These are phyloP conservation scores for Boletellus deceptivus DNA, from an alignment of 1,284 basidiomycete genomes.

Conservation along the genomic window DNA sequence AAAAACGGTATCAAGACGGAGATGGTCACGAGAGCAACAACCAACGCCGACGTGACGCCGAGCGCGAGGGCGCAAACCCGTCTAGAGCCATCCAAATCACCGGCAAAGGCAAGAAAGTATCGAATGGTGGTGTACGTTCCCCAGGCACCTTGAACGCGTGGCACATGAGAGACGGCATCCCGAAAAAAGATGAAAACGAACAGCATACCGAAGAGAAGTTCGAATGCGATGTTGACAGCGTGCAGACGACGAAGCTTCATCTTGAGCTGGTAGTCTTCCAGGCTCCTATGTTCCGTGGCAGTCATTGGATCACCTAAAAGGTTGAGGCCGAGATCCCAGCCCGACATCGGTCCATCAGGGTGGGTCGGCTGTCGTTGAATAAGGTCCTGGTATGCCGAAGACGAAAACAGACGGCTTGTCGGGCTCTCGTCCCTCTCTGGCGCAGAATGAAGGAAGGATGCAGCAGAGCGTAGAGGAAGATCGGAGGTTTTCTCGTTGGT, in stretches of 20 bases:
- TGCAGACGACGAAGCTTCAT: conserved; percentile 43
- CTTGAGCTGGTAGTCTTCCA: conserved; percentile 37
- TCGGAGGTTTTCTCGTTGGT: conserved; percentile 37
- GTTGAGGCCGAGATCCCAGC: conserved; percentile 39
- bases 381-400: conserved; percentile 46
- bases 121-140: conserved; percentile 57
- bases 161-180: background rate
- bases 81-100: conserved; percentile 40
- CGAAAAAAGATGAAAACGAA: conserved; percentile 7
- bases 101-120: conserved; percentile 56
- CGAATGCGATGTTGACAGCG: conserved; percentile 38
- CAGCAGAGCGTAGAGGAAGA: conserved; percentile 46
- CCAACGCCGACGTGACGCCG: conserved; percentile 56
- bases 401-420: conserved; percentile 44
- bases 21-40: conserved; percentile 52
- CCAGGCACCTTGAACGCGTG: conserved; percentile 47
- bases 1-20: conserved; percentile 44
- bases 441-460: conserved; percentile 46
- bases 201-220: conserved; percentile 48
- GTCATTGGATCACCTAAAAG: conserved; percentile 43
- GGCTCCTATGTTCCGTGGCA: conserved; percentile 39
- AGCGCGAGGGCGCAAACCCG: conserved; percentile 51
- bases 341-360: conserved; percentile 35
- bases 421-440: conserved; percentile 47
- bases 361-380: conserved; percentile 45